Evolutionary conservation across 2,329 filamentous ascomycete genomes (phyloP), one percentile per base, ranked within the genome.

Genomic region (Pleurostoma richardsiae): DNA sequence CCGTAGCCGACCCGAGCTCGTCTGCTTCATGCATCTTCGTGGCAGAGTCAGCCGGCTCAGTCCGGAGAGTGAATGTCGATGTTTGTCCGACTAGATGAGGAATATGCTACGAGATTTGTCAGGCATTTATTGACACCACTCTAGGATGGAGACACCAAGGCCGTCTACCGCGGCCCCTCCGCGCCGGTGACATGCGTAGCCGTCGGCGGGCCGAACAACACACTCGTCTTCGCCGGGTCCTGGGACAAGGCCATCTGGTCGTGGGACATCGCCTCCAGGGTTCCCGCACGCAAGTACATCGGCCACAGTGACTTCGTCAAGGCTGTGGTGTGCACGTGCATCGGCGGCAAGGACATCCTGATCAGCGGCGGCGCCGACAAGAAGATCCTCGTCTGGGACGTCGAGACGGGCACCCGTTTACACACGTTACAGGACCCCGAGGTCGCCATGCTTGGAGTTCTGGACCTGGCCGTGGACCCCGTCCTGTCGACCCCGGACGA

Each of bases 231-330:
- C 64, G 90, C 90, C 28, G 92, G 91, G 31, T 94, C 85, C 49
- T 99, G 94, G 94, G 92, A 99, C 69, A 96, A 95, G 69, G 78
- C 82, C 26, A 79, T 97, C 48, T 96, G 90, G 84, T 87, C 86
- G 30, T 96, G 90, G 87, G 77, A 88, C 57, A 70, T 85, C 30
- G 70, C 75, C 19, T 80, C 80, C 4, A 73, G 72, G 40, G 63
- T 72, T 30, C 67, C 71, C 1, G 72, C 71, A n/a, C 76, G 71
- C 51, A 83, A 75, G 52, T 90, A 84, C 55, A 77, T 78, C 48
- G 90, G 90, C 4, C 92, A 97, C 65, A 74, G 79, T 2, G 94
- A 99, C 68, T 99, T 99, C 61, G 87, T 99, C 57, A 96, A 96
- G 68, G 76, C 86, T 4, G 70, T 97, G 3, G 68, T 86, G 10